These are phyloP conservation scores for Albophoma yamanashiensis DNA, from an alignment of 2,329 filamentous ascomycete species.

Conservation along the genomic window DNA sequence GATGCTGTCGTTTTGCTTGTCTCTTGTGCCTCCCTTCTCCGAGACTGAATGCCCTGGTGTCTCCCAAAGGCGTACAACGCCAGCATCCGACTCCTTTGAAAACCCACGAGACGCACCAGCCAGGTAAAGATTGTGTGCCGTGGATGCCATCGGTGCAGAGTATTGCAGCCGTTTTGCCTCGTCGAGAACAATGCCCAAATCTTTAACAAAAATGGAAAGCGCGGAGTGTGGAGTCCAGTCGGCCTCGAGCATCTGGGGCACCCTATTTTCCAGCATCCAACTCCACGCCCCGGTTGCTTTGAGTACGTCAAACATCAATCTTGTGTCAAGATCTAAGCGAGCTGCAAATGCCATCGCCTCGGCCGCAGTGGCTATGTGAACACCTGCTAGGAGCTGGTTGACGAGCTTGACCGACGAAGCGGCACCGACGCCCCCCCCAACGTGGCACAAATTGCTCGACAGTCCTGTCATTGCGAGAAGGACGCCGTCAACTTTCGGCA, in stretches of 20 bases:
- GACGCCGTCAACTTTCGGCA: slow-evolving; percentile 13
- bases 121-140: slow-evolving; percentile 20
- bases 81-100: slow-evolving; percentile 21
- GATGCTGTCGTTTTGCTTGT: not conserved
- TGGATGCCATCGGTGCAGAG: slow-evolving; percentile 17
- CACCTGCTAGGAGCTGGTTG: slow-evolving; percentile 46
- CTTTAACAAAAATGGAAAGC: slow-evolving; percentile 23
- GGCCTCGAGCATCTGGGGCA: slow-evolving; percentile 22
- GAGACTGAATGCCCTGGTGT: slow-evolving; percentile 10
- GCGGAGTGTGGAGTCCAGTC: slow-evolving; percentile 24
- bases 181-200: slow-evolving; percentile 20
- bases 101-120: slow-evolving; percentile 19
- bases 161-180: slow-evolving; percentile 18
- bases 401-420: slow-evolving; percentile 48
- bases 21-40: slow-evolving; percentile 1
- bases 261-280: slow-evolving; percentile 25
- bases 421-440: slow-evolving; percentile 38
- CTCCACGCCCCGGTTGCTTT: slow-evolving; percentile 24
- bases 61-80: slow-evolving; percentile 28
- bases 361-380: slow-evolving; percentile 43
- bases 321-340: slow-evolving; percentile 39
- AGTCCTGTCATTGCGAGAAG: slow-evolving; percentile 21
- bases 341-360: slow-evolving; percentile 48
- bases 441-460: slow-evolving; percentile 27
- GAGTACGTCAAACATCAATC: slow-evolving; percentile 35